Percentiles rank a stretch among this genome's conserved stretches.
phyloP scores from a whole-genome alignment of 495 filamentous ascomycete genomes.

The Letharia lupina region DNA sequence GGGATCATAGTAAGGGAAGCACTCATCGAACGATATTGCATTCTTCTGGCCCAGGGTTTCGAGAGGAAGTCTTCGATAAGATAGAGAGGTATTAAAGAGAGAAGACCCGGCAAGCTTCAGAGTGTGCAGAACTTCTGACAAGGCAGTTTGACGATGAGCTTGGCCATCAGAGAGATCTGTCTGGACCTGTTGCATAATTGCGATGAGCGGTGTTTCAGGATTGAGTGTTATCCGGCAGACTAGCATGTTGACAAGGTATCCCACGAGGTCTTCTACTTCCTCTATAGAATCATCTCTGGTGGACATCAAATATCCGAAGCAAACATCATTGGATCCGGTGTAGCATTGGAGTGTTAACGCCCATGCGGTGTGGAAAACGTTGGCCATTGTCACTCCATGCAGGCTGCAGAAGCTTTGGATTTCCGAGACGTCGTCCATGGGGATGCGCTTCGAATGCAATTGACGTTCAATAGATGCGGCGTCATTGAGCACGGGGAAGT shows the following conservation, averaged over 20 bases:
- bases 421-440: constrained; percentile 27
- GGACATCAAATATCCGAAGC: constrained; percentile 47
- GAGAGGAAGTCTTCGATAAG: constrained; percentile 36
- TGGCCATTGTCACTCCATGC: constrained; percentile 42
- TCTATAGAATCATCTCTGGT: constrained; percentile 42
- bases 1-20: constrained; percentile 44
- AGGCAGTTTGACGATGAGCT: constrained; percentile 39
- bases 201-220: constrained; percentile 24
- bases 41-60: constrained; percentile 23
- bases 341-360: constrained; percentile 44
- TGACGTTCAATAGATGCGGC: constrained; percentile 22
- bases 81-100: constrained; percentile 40
- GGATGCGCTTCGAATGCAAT: constrained; percentile 32
- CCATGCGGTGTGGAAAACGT: constrained; percentile 47
- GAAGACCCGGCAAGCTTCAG: constrained; percentile 34
- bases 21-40: constrained; percentile 34
- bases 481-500: constrained; percentile 43
- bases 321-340: constrained; percentile 42
- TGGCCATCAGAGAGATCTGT: constrained; percentile 43
- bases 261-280: constrained; percentile 41
- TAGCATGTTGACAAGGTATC: constrained; percentile 48
- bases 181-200: constrained; percentile 38
- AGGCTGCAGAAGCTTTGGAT: constrained; percentile 40
- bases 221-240: constrained; percentile 41
- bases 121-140: constrained; percentile 48